Conservation (phyloP, 129 eudicot genomes). For the Escallonia rubra region DNA sequence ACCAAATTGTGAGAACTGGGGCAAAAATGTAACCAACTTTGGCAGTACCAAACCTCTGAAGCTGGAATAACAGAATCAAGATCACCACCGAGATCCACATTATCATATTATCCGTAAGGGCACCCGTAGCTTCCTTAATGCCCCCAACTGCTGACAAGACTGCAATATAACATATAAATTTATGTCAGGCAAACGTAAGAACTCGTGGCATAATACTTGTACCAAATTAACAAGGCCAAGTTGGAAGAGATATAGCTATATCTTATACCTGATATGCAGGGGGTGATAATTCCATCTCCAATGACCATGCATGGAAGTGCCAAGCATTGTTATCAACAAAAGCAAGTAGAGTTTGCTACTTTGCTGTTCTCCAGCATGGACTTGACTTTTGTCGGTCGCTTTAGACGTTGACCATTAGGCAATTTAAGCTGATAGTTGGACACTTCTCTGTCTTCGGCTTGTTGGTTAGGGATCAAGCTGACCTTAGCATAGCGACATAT, state of each 20-base stretch:
- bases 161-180: too few species aligned
- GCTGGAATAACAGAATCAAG: conserved; percentile 16
- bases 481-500: conserved; percentile 43
- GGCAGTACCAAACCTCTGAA: conserved; percentile 33
- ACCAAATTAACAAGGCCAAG: too few species aligned
- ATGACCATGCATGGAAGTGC: conserved; percentile 50
- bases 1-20: conserved; percentile 19
- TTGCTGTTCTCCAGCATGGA: conserved; percentile 10
- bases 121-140: conserved; percentile 9
- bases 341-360: conserved; percentile 2
- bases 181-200: too few species aligned
- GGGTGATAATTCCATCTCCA: conserved; percentile 50
- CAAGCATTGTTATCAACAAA: conserved; percentile 27
- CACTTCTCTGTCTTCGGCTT: conserved; percentile 47
- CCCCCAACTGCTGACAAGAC: conserved; percentile 27
- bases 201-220: too few species aligned
- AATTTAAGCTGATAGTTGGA: conserved; percentile 21
- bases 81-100: conserved; percentile 25
- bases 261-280: conserved; percentile 37
- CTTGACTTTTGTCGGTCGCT: conserved; percentile 16
- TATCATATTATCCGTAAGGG: conserved; percentile 9
- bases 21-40: conserved; percentile 5
- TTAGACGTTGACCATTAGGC: conserved; percentile 15
- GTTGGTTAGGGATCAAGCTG: conserved; percentile 36
- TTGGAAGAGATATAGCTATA: too few species aligned